Evolutionary conservation across 2,329 filamentous ascomycete genomes (phyloP), one percentile per base, ranked within the genome.

Genomic region (Chaetothyriales sp.): DNA sequence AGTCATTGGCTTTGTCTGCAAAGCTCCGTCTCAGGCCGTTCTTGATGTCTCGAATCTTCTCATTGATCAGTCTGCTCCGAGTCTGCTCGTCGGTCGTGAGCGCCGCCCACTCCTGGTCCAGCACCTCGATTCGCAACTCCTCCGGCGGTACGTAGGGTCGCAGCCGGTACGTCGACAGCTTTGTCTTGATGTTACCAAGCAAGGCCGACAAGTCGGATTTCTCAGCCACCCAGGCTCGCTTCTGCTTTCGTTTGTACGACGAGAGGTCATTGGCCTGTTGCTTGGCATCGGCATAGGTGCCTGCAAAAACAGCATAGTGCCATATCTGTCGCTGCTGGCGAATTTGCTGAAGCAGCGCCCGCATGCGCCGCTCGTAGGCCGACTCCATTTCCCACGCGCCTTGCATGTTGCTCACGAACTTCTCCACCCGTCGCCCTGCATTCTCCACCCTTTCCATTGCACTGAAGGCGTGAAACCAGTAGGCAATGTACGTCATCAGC

Each of bases 371-470:
- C 73, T 98, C 92, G 66, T 90, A 98, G 28, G 85, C 86, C 65
- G 88, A 94, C 69, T 98, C 89, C 92, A 98, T 98, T 70, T 95
- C 90, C 92, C 92, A 98, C 7, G 92, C 90, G 19, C 92, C 92
- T 66, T 95, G 89, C 92, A 98, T 97, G 67, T 92, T 97, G 66
- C 87, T 88, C 61, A 98, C 86, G 64, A 98, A 98, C 70, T 98
- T 98, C 72, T 98, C 92, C 4, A 98, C 92, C 60, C 92, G 81
- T 55, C 92, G 81, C 4, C 92, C 92, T 3, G 92, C 92, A 66
- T 98, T 98, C 69, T 98, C 92, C 7, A 98, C 92, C 66, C 90
- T 86, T 71, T 98, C 92, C 83, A 98, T 94, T 65, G 97, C 90
- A 28, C 90, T 97, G 67, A 98, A 98, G 61, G 92, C 92, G 66